Base-by-base conservation (phyloP, 257 asterid genomes). In the Solanum pimpinellifolium region DNA sequence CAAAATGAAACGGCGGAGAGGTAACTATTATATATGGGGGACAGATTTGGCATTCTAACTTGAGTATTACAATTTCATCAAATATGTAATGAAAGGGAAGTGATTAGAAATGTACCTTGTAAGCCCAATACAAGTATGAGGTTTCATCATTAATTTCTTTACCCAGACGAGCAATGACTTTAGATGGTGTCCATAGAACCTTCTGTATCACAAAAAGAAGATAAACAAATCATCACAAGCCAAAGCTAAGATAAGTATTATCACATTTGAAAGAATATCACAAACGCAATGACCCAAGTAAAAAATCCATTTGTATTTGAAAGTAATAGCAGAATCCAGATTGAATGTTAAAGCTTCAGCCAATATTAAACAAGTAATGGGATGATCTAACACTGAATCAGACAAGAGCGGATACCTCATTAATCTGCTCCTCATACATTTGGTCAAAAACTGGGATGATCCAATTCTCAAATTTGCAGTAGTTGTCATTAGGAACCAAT, bases 391-490 rank as follows among this genome's bases (percentile, higher is more conserved):
- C 56, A 33, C 47, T 25, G 7, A 8, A 73, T 41, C 11, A 35
- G 46, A 84, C 77, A 62, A 20, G 9, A 21, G 41, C 11, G 37
- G 56, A 49, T 92, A 96, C 98, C 98, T 94, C 84, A 12, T 88
- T 86, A 39, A 66, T 91, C 89, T 95, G 98, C 90, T 96, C 98
- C 31, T 94, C 95, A 85, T 94, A 90, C 98, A 96, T 96, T 93
- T 93, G 93, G 90, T 96, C 97, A 80, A 96, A 94, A 86, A 95
- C 91, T 46, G 98, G 98, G 86, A 95, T 96, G 91, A 94, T 93
- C 98, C 99, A 96, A 86, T 96, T 96, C 92, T 96, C 99, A 85
- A 97, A 97, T 89, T 95, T 95, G 92, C 99, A 97, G 89, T 97
- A 97, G 90, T 97, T 97, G 87, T 94, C 98, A 87, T 95, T 97